A percentile compares a stretch with the other conserved stretches of the same genome.
Evolutionary conservation across 208 protist species (phyloP).

Genomic region (Perkinsela sp.): DNA sequence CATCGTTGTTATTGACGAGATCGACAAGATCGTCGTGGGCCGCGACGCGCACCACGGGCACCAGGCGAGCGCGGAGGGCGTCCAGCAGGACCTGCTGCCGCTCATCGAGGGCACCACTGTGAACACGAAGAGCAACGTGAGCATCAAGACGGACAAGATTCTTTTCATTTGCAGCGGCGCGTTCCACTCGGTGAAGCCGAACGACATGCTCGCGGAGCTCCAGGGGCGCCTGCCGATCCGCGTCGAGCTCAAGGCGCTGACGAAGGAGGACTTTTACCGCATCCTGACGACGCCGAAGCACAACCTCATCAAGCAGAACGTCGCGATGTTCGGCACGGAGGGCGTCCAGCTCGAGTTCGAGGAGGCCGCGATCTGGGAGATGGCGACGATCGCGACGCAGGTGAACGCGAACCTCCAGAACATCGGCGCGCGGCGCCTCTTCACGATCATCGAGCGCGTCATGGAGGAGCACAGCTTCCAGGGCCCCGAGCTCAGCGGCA

Average conservation of each 20-base stretch:
- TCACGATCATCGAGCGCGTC: constrained; percentile 84
- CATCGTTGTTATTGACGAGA: constrained; percentile 95
- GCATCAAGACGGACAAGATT: constrained; percentile 88
- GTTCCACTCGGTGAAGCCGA: constrained; percentile 79
- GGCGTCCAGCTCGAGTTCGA: constrained; percentile 73
- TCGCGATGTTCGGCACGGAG: constrained; percentile 78
- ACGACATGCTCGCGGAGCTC: constrained; percentile 75
- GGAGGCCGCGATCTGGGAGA: constrained; percentile 72
- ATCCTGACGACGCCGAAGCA: constrained; percentile 91
- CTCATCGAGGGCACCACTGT: constrained; percentile 87
- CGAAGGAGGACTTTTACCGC: constrained; percentile 74
- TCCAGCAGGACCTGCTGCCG: constrained; percentile 89
- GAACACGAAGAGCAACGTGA: constrained; percentile 80
- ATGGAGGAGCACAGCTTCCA: constrained; percentile 82
- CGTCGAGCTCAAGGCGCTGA: constrained; percentile 85
- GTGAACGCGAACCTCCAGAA: constrained; percentile 87
- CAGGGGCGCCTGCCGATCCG: constrained; percentile 88
- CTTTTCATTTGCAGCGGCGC: constrained; percentile 89
- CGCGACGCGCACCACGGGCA: constrained; percentile 51
- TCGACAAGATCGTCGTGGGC: constrained; percentile 87
- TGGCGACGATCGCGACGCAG: constrained; percentile 71
- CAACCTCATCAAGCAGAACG: constrained; percentile 80
- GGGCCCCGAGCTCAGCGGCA: constrained; percentile 39
- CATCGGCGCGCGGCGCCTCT: constrained; percentile 83
- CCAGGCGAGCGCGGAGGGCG: constrained; percentile 77